Percentiles rank a stretch among this genome's conserved stretches.
Evolutionary conservation across 192 early-diverging fungal species (phyloP).

Genomic region (Chytriomyces sp.): DNA sequence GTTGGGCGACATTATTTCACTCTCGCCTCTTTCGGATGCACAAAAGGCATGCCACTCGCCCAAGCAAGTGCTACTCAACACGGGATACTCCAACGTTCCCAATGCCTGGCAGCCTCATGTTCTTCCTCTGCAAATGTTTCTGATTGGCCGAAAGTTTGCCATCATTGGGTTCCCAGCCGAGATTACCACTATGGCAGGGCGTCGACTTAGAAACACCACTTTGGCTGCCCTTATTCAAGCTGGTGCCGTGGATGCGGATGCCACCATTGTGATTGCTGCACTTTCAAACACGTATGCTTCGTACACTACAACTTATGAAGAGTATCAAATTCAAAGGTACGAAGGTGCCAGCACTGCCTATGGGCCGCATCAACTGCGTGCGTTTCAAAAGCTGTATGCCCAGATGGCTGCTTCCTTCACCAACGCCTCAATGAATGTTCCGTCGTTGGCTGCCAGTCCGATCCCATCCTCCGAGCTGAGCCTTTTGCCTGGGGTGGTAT

Average conservation of each 20-base stretch:
- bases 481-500: slow-evolving; percentile 36
- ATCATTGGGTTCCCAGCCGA: slow-evolving; percentile 59
- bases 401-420: slow-evolving; percentile 51
- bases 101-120: slow-evolving; percentile 54
- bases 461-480: slow-evolving; percentile 29
- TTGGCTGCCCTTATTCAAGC: slow-evolving; percentile 40
- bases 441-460: neutral
- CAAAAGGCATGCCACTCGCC: slow-evolving; percentile 55
- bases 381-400: slow-evolving; percentile 54
- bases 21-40: slow-evolving; percentile 10
- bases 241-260: slow-evolving; percentile 42
- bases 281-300: slow-evolving; percentile 61
- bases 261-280: slow-evolving; percentile 50
- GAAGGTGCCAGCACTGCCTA: slow-evolving; percentile 63
- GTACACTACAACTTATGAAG: slow-evolving; percentile 47
- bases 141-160: slow-evolving; percentile 46
- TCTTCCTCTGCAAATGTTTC: slow-evolving; percentile 56
- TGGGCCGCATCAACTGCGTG: slow-evolving; percentile 59
- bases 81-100: slow-evolving; percentile 42
- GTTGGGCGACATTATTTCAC: too few relatives aligned
- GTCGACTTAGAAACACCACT: slow-evolving; percentile 46
- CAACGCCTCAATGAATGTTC: neutral
- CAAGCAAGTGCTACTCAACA: slow-evolving; percentile 59
- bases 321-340: slow-evolving; percentile 64
- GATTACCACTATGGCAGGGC: slow-evolving; percentile 67